Percentiles rank a stretch among this genome's conserved stretches.
Conservation (phyloP, 1,284 basidiomycete species). For the Phylloporus sp. region DNA sequence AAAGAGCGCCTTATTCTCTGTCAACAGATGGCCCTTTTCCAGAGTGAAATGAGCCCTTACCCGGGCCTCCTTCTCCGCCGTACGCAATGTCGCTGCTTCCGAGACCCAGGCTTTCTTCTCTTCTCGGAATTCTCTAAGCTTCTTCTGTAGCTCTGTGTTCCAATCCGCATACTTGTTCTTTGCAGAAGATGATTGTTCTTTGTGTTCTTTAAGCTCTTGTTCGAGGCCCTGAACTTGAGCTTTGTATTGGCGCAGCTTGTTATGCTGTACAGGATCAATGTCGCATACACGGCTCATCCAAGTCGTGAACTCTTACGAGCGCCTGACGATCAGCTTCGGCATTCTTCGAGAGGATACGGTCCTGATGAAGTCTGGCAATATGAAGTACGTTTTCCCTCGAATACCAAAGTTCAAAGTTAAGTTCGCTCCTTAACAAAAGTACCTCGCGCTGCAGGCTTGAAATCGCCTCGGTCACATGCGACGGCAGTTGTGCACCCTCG, state of each 20-base stretch:
- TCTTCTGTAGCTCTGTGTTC: conserved; percentile 71
- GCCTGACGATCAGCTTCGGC: conserved; percentile 81
- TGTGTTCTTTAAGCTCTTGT: conserved; percentile 64
- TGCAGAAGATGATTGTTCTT: conserved; percentile 61
- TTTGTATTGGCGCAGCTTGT: conserved; percentile 75
- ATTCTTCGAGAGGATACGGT: conserved; percentile 69
- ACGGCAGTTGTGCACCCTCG: conserved; percentile 39
- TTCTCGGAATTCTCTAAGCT: conserved; percentile 65
- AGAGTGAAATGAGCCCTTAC: conserved; percentile 38
- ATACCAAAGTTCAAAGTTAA: conserved; percentile 83
- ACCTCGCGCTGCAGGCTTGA: conserved; percentile 74
- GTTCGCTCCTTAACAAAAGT: conserved; percentile 72
- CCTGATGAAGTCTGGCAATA: conserved; percentile 76
- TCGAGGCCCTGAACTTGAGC: conserved; percentile 64
- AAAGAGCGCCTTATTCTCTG: conserved; percentile 58
- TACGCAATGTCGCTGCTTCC: conserved; percentile 65
- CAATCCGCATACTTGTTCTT: conserved; percentile 75
- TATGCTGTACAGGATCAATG: conserved; percentile 54
- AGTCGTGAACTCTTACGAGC: conserved; percentile 54
- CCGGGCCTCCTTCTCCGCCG: conserved; percentile 64
- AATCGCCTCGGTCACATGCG: conserved; percentile 62
- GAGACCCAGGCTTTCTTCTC: conserved; percentile 69
- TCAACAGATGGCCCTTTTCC: conserved; percentile 7
- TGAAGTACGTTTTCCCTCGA: conserved; percentile 78
- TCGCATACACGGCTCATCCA: background rate